phyloP scores from a whole-genome alignment of 495 filamentous ascomycete species.

The Lindgomyces ingoldianus region DNA sequence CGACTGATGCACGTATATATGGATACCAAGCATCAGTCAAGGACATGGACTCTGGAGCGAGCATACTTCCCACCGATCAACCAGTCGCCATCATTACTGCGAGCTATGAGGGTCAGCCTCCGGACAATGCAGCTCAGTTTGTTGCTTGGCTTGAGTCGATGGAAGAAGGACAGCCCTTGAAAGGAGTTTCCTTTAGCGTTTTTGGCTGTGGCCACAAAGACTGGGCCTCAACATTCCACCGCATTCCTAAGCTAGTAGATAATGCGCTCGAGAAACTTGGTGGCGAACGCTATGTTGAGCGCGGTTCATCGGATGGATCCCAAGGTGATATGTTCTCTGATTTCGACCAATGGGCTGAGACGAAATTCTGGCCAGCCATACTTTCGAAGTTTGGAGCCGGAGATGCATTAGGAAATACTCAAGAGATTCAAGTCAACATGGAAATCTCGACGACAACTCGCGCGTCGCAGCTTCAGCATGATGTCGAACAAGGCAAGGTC shows the following conservation, averaged over 20 bases:
- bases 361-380: conserved; percentile 65
- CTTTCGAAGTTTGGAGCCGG: conserved; percentile 43
- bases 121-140: conserved; percentile 68
- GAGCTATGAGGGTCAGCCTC: conserved; percentile 70
- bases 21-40: conserved; percentile 59
- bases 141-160: conserved; percentile 60
- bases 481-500: conserved; percentile 62
- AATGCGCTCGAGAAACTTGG: conserved; percentile 50
- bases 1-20: conserved; percentile 56
- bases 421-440: conserved; percentile 50
- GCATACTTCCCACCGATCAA: conserved; percentile 59
- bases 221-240: conserved; percentile 70
- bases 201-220: conserved; percentile 62
- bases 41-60: conserved; percentile 59
- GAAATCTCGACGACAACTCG: conserved; percentile 59
- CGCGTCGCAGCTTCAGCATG: conserved; percentile 63
- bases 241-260: conserved; percentile 61
- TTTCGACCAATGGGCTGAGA: conserved; percentile 65
- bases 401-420: neutral
- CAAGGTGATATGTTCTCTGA: conserved; percentile 66
- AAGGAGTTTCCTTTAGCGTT: conserved; percentile 52
- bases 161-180: conserved; percentile 2
- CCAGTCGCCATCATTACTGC: conserved; percentile 66
- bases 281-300: conserved; percentile 55
- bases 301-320: conserved; percentile 64